Evolutionary conservation across 2,329 filamentous ascomycete genomes (phyloP).

Genomic region (Cladosporium austrohemisphaericum): DNA sequence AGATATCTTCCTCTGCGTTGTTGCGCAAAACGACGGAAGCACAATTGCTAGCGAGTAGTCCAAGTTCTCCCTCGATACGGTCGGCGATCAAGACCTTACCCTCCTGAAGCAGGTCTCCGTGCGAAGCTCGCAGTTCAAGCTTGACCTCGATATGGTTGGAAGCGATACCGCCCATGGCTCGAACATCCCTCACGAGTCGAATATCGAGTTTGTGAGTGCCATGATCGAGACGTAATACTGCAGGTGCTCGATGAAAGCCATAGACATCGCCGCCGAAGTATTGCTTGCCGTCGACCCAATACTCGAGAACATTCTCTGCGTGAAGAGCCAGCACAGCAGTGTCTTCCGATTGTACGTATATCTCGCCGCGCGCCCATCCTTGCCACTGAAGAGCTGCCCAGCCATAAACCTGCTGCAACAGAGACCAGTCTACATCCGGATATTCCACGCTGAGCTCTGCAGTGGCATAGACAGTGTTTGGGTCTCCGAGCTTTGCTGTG

Average conservation of each 20-base stretch:
- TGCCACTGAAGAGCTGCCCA: constrained; percentile 59
- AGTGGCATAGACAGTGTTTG: constrained; percentile 31
- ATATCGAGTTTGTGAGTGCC: constrained; percentile 52
- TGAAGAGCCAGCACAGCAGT: constrained; percentile 41
- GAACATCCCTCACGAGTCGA: constrained; percentile 54
- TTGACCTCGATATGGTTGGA: constrained; percentile 46
- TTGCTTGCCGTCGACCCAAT: constrained; percentile 49
- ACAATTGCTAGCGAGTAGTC: constrained; percentile 44
- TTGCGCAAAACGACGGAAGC: constrained; percentile 52
- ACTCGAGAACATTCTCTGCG: constrained; percentile 50
- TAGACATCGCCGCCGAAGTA: constrained; percentile 59
- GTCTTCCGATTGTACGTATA: constrained; percentile 36
- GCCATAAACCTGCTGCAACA: constrained; percentile 53
- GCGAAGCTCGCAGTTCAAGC: constrained; percentile 33
- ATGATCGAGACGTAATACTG: constrained; percentile 47
- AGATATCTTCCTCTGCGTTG: constrained; percentile 23
- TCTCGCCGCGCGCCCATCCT: constrained; percentile 52
- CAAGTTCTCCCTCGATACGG: constrained; percentile 39
- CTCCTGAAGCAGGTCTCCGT: constrained; percentile 28
- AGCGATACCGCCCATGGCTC: constrained; percentile 50
- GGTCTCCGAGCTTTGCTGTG: constrained; percentile 31
- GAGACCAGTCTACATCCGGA: constrained; percentile 51
- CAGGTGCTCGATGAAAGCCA: constrained; percentile 47
- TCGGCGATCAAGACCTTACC: constrained; percentile 48
- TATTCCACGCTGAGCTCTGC: constrained; percentile 45